Base-by-base conservation (phyloP, 1,284 basidiomycete genomes). In the Sphagnurus paluster region DNA sequence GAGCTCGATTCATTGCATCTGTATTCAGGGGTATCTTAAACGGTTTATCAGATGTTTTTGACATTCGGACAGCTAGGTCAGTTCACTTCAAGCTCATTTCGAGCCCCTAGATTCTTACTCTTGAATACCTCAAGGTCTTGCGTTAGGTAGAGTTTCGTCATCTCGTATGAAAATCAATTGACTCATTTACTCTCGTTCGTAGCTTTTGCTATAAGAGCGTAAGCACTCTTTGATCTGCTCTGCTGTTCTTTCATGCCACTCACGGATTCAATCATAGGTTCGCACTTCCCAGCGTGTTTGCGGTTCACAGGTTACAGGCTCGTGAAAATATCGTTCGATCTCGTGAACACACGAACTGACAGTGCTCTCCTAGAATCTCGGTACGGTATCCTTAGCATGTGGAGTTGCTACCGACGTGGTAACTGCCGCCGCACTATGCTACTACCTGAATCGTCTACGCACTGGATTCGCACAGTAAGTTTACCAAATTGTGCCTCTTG, bases 131-230 rank as follows among this genome's bases (percentile, higher is more conserved):
- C 16, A 42, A 70, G 68, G 57, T 19, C 60, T 69, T 9, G 68
- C 66, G 7, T 45, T 71, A n/a, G 60, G 70, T 71, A 53, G 38
- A 56, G 51, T 33, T 39, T 54, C 9, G 21, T 8, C 21, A 10
- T 32, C 42, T 23, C 38, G 19, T 25, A n/a, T n/a, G n/a, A n/a
- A n/a, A n/a, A n/a, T n/a, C n/a, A n/a, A n/a, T n/a, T n/a, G 19
- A 21, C 14, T 8, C 26, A 28, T 24, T 6, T 35, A 56, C 24
- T 52, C 35, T n/a, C 41, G n/a, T 23, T 19, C 19, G 29, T 19
- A 74, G 75, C 48, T 2, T 74, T 69, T 56, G 77, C 80, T 4
- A 57, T 72, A n/a, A 67, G 76, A 66, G 66, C 74, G 76, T 80
- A 54, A 46, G 68, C 56, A 8, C 19, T 11, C 5, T 21, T 20